Evolutionary conservation across 1,284 basidiomycete species (phyloP).

Genomic region (Omphalotus olearius): DNA sequence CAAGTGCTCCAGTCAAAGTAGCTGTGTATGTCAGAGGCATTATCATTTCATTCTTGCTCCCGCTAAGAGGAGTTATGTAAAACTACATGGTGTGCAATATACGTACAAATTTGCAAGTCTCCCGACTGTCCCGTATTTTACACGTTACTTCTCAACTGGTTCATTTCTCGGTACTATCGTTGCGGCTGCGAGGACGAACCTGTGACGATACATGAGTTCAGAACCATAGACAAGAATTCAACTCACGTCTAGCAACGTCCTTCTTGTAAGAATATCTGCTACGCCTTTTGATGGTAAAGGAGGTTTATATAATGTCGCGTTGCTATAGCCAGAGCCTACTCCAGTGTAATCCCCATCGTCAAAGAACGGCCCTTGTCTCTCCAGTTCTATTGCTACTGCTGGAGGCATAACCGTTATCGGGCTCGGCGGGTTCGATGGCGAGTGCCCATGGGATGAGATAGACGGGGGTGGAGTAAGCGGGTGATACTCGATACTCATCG

Average conservation of each 20-base stretch:
- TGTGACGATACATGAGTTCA: constrained; percentile 13
- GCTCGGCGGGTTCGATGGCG: constrained; percentile 21
- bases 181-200: constrained; percentile 26
- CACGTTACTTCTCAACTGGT: no score
- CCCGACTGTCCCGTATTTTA: no score
- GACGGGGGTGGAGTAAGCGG: constrained; percentile 42
- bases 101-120: neutral
- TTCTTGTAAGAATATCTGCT: constrained; percentile 26
- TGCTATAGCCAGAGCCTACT: constrained; percentile 4
- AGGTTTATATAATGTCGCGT: neutral
- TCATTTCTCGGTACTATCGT: constrained; percentile 11
- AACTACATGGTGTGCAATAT: no score
- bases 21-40: neutral
- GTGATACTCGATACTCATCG: constrained; percentile 8
- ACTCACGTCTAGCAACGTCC: constrained; percentile 38
- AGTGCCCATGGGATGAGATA: constrained; percentile 25
- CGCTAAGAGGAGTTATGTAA: no score
- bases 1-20: constrained; percentile 23
- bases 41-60: no score
- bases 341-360: neutral
- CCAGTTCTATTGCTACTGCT: neutral
- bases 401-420: constrained; percentile 13
- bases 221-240: constrained; percentile 3
- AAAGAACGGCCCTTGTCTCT: neutral
- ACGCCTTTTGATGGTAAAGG: constrained; percentile 14